A percentile compares a stretch with the other conserved stretches of the same genome.
Evolutionary conservation across 768 basidiomycete species (phyloP).

Genomic region (Agaricus sinodeliciosus): DNA sequence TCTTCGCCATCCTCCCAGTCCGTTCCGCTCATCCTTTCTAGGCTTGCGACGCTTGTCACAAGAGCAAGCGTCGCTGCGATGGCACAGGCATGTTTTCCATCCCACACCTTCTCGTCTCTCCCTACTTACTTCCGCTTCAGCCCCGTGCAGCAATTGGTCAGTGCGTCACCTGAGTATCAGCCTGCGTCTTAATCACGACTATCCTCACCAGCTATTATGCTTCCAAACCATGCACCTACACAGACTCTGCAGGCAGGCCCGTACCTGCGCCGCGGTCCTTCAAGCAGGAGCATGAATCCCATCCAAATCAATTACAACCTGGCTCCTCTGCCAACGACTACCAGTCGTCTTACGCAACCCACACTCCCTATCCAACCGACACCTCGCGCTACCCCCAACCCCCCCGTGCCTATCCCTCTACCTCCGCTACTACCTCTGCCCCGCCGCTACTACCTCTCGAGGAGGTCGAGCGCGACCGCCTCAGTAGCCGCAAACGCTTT

Average conservation of each 20-base stretch:
- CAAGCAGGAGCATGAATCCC: slow-evolving; percentile 27
- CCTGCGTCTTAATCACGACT: slow-evolving; percentile 7
- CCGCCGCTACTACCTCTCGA: slow-evolving; percentile 17
- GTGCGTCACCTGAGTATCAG: slow-evolving; percentile 16
- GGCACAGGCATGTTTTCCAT: slow-evolving; percentile 53
- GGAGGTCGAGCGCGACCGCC: slow-evolving; percentile 34
- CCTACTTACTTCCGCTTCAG: slow-evolving; percentile 27
- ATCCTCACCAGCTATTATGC: slow-evolving; percentile 59
- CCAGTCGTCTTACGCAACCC: slow-evolving; percentile 13
- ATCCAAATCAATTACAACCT: slow-evolving; percentile 9
- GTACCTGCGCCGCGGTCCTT: slow-evolving; percentile 64
- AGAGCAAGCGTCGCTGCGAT: slow-evolving; percentile 79
- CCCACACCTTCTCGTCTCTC: slow-evolving; percentile 8
- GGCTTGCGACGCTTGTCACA: slow-evolving; percentile 82
- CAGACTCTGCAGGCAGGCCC: slow-evolving; percentile 70
- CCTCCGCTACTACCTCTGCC: slow-evolving; percentile 12
- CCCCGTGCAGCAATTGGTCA: slow-evolving; percentile 79
- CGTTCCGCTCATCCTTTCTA: slow-evolving; percentile 16
- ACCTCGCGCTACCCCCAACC: slow-evolving; percentile 21
- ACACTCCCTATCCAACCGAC: slow-evolving; percentile 18
- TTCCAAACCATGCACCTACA: slow-evolving; percentile 76
- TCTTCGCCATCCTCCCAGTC: slow-evolving; percentile 2
- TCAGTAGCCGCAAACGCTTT: slow-evolving; percentile 41
- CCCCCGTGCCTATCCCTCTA: slow-evolving; percentile 14
- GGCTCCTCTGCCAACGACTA: slow-evolving; percentile 11